phyloP scores from a whole-genome alignment of 73 alveolate genomes.

The Breviolum minutum region DNA sequence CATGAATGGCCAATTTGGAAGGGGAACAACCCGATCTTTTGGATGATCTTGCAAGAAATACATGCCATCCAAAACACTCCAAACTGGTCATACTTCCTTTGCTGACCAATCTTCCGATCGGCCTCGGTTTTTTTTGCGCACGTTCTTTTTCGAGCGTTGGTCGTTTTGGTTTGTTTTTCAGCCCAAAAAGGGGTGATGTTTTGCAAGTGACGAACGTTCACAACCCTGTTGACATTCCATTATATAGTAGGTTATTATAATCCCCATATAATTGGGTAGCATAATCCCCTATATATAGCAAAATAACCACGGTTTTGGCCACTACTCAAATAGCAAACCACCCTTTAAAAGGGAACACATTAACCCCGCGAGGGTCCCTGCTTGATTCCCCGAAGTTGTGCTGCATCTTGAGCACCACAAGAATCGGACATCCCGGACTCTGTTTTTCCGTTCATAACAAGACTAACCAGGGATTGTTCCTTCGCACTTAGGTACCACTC shows the following conservation, averaged over 20 bases:
- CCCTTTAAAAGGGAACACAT: no score
- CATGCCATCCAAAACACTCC: neutral
- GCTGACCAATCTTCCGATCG: constrained; percentile 73
- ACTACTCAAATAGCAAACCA: no score
- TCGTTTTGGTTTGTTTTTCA: neutral
- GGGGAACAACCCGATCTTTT: no score
- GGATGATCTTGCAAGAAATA: no score
- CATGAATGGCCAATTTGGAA: no score
- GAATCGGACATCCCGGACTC: neutral
- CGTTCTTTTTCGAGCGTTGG: neutral
- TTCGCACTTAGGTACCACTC: no score
- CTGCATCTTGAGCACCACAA: neutral
- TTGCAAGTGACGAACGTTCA: neutral
- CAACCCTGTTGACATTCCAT: neutral
- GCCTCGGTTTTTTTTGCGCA: neutral
- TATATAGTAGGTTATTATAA: neutral
- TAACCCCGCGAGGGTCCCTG: no score
- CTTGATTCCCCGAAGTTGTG: no score
- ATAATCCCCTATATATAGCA: neutral
- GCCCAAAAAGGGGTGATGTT: neutral
- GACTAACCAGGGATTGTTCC: no score
- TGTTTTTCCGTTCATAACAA: no score
- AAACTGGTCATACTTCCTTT: constrained; percentile 70
- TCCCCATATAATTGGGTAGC: neutral
- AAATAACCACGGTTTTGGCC: no score